phyloP scores from a whole-genome alignment of 495 filamentous ascomycete species.

The Daldinia concentrica region DNA sequence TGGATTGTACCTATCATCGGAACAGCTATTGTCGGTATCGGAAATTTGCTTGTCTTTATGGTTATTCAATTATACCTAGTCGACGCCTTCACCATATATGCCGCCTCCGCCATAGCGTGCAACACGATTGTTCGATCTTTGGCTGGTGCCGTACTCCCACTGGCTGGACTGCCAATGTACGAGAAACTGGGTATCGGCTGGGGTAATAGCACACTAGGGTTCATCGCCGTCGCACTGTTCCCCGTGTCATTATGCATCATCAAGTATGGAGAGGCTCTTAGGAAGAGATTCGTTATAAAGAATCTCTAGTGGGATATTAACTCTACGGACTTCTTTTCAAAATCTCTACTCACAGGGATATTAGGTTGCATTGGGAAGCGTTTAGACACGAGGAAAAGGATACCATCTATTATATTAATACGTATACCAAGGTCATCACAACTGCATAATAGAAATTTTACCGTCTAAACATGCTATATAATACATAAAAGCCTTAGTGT shows the following conservation, averaged over 20 bases:
- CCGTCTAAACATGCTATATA: not conserved
- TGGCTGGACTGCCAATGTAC: constrained; percentile 65
- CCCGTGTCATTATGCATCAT: constrained; percentile 63
- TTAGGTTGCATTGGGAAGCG: constrained; percentile 9
- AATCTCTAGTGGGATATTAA: constrained; percentile 43
- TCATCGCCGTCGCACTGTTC: constrained; percentile 60
- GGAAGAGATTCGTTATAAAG: constrained; percentile 56
- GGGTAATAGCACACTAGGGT: constrained; percentile 68
- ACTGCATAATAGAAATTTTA: not conserved
- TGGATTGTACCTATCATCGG: constrained; percentile 67
- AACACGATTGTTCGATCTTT: constrained; percentile 63
- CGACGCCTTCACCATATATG: constrained; percentile 68
- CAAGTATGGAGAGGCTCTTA: constrained; percentile 60
- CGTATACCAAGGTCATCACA: not conserved
- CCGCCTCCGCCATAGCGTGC: constrained; percentile 66
- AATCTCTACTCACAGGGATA: not conserved
- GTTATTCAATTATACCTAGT: constrained; percentile 64
- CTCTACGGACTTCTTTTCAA: not conserved
- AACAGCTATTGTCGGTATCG: constrained; percentile 55
- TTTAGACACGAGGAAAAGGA: not conserved
- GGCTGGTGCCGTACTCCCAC: constrained; percentile 66
- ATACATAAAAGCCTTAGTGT: not conserved
- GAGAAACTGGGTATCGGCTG: constrained; percentile 65
- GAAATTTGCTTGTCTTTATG: constrained; percentile 60
- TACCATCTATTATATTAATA: not conserved